Base-by-base conservation (phyloP, 306 rosid species). In the Cicer arietinum region DNA sequence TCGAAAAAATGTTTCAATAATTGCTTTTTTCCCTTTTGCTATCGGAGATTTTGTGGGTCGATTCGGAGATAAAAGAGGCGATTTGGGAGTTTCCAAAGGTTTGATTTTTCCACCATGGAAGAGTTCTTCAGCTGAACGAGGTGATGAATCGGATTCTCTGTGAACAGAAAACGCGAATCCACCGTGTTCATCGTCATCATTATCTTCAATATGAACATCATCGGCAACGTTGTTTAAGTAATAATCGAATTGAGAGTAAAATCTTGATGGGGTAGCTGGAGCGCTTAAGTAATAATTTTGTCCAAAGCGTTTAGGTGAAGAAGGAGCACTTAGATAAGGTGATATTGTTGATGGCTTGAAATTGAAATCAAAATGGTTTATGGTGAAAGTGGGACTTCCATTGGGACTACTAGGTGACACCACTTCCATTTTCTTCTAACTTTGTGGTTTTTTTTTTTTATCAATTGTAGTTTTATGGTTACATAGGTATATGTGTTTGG, bases 51-150 rank as follows among this genome's bases (percentile, higher is more conserved):
- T 71, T n/a, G 48, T 77, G 11, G 71, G 66, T 30, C 39, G 60
- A 7, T 7, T 67, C 40, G 70, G 79, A 68, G 89, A 71, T 3
- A 80, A 37, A 25, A 69, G 71, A 7, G 89, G 79, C 40, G 68
- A 78, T 7, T 16, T 85, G 3, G 30, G 9, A 14, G 73, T 56
- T 39, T 74, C 60, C 22, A 48, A 10, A 53, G 95, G 92, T 45
- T 86, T 79, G 74, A 94, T 89, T 56, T 68, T 86, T 0, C 99
- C 96, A 10, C 83, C 90, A 35, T 90, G 85, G 54, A 94, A 91
- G 10, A 94, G 95, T 78, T 91, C 97, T 4, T 88, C 99, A 0
- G 97, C 99, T 2, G 96, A 89, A 41, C 88, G 92, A 37, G 95
- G 82, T 6, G 74, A 25, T 39, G 81, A 71, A 4, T 84, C 79